Base-by-base conservation (phyloP, 495 filamentous ascomycete genomes). In the Hypoxylon lenormandii region DNA sequence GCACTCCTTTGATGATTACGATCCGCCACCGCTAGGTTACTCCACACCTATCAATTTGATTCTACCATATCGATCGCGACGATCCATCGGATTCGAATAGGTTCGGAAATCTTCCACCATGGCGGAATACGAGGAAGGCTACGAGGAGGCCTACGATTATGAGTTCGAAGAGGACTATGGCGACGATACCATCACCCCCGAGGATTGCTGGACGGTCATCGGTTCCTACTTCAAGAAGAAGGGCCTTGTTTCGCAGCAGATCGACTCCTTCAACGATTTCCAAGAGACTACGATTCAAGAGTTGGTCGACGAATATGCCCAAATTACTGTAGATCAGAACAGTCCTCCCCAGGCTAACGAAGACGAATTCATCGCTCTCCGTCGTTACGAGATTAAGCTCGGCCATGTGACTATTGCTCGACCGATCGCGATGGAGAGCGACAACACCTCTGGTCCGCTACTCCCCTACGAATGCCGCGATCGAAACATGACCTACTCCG, bases 211-310 rank as follows among this genome's bases (percentile, higher is more conserved):
- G 95, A 90, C 90, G 46, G 96, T 98, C 73, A 97, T 99, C 75
- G 91, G 90, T 23, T 90, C 96, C 1, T 98, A 97, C 82, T 98
- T 99, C 80, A 92, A 97, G 63, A 82, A 83, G 46, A 97, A 97
- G 80, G 94, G 96, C 72, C 86, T 99, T 18, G 96, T 98, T 10
- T 96, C 96, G 3, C 96, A 98, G 77, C 95, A 99, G 81, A 86
- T 98, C 61, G 94, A 98, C 77, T 99, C 95, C 2, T 99, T 97
- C 82, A 91, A 99, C 81, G 93, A 97, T 74, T 99, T 99, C 74
- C 90, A 94, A 48, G 86, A 87, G 33, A 92, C 90, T 3, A 97
- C 95, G 0, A 94, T 98, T 81, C 92, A 97, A 69, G 91, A 96
- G 64, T 85, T 98, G 55, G 88, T 98, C 22, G 87, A 91, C 57